These are phyloP conservation scores for Tilletia walkeri DNA, from an alignment of 1,284 basidiomycete genomes.

Conservation along the genomic window DNA sequence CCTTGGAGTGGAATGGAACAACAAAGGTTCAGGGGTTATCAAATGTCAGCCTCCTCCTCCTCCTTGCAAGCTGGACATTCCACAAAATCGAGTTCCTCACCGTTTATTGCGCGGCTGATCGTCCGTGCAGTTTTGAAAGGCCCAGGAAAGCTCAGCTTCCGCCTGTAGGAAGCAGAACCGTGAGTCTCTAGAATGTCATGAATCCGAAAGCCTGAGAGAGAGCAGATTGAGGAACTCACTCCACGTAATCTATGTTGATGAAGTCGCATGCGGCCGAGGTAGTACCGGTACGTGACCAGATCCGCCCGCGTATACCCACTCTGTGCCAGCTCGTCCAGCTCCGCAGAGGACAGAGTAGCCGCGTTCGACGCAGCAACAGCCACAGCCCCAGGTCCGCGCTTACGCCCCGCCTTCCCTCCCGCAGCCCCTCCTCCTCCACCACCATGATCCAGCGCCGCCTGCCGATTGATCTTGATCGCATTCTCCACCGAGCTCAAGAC, in stretches of 20 bases:
- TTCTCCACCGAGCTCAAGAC: slow-evolving; percentile 57
- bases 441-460: slow-evolving; percentile 9
- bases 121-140: slow-evolving; percentile 53
- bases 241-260: slow-evolving; percentile 56
- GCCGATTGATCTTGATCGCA: slow-evolving; percentile 48
- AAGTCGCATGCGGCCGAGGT: slow-evolving; percentile 56
- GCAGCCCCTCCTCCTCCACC: slow-evolving; percentile 1
- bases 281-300: slow-evolving; percentile 57
- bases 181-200: not conserved
- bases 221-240: slow-evolving; percentile 28
- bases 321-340: not conserved
- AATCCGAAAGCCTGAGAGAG: not conserved
- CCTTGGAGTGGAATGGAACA: slow-evolving; percentile 25
- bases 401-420: not conserved
- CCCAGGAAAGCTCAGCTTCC: slow-evolving; percentile 53
- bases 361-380: not conserved
- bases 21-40: not conserved
- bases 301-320: slow-evolving; percentile 54
- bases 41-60: no score
- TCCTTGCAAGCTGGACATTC: no score
- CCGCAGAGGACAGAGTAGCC: not conserved
- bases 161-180: slow-evolving; percentile 34
- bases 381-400: not conserved
- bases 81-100: slow-evolving; percentile 21
- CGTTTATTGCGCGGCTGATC: slow-evolving; percentile 46